Percentiles rank a stretch among this genome's conserved stretches.
Evolutionary conservation across 202 grass and related monocot genomes (phyloP).

Genomic region (Schoenoplectus triqueter): DNA sequence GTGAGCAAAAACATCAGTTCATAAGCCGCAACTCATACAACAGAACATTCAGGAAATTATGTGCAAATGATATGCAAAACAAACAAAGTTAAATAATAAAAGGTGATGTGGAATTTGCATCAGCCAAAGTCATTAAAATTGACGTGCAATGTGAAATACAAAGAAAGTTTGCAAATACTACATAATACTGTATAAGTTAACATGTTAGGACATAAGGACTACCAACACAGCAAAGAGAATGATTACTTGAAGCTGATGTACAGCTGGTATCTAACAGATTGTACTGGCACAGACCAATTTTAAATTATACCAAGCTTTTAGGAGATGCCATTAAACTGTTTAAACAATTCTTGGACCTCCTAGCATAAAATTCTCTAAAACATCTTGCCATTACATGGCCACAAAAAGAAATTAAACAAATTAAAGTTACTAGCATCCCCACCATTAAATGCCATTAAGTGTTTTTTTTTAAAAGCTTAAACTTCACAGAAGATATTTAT

Average conservation of each 20-base stretch:
- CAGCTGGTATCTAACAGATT: too few species aligned
- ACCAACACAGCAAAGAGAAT: too few species aligned
- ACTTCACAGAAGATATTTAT: background rate
- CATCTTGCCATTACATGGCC: background rate
- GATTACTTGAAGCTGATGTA: too few species aligned
- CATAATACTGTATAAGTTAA: background rate
- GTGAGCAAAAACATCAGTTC: background rate
- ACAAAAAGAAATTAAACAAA: background rate
- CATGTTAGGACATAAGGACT: too few species aligned
- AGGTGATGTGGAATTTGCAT: background rate
- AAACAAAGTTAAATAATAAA: background rate
- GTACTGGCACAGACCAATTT: background rate
- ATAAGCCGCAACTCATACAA: background rate
- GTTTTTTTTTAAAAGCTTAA: background rate
- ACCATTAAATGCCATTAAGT: background rate
- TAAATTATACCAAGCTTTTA: background rate
- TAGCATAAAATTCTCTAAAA: background rate
- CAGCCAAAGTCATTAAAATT: background rate
- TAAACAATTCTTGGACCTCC: background rate
- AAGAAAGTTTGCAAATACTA: background rate
- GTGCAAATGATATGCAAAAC: conserved; percentile 25
- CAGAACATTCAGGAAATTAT: conserved; percentile 16
- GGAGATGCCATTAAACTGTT: background rate
- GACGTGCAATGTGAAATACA: conserved; percentile 4
- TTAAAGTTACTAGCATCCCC: background rate